Conservation (phyloP, 306 rosid genomes). For the Vigna hirtella region DNA sequence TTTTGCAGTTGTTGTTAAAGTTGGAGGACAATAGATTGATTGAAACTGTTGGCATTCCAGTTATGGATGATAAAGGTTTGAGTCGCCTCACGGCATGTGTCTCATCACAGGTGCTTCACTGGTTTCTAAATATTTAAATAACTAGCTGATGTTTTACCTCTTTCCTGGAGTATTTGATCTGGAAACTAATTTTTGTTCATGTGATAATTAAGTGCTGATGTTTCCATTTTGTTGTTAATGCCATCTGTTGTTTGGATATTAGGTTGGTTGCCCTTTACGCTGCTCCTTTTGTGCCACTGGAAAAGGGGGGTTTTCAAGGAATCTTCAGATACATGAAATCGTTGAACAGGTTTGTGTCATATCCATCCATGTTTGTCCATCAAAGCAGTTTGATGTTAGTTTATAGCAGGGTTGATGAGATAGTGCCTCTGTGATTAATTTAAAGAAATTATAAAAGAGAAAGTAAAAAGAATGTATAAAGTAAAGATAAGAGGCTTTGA, state of each 20-base stretch:
- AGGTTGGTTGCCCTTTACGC: conserved; percentile 95
- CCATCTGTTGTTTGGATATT: conserved; percentile 42
- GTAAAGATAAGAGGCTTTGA: conserved; percentile 1
- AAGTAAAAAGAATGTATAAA: conserved; percentile 8
- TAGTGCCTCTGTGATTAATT: conserved; percentile 24
- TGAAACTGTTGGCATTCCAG: conserved; percentile 98
- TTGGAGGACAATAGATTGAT: conserved; percentile 92
- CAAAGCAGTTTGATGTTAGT: conserved; percentile 31
- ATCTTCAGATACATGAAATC: conserved; percentile 85
- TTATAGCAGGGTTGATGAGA: conserved; percentile 22
- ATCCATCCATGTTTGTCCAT: conserved; percentile 27
- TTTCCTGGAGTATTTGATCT: conserved; percentile 33
- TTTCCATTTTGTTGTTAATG: conserved; percentile 20
- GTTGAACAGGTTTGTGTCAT: conserved; percentile 79
- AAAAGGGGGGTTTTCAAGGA: conserved; percentile 94
- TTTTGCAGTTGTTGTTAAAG: conserved; percentile 82
- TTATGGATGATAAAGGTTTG: conserved; percentile 60
- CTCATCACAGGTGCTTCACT: conserved; percentile 81
- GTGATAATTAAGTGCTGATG: conserved; percentile 27
- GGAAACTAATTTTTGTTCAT: conserved; percentile 23
- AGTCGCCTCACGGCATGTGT: conserved; percentile 95
- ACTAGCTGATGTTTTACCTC: conserved; percentile 29
- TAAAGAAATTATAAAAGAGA: neutral
- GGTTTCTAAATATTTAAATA: conserved; percentile 29
- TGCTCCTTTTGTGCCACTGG: conserved; percentile 99